These are phyloP conservation scores for Vitis cinerea DNA, from an alignment of 164 flowering plant species.

Conservation along the genomic window DNA sequence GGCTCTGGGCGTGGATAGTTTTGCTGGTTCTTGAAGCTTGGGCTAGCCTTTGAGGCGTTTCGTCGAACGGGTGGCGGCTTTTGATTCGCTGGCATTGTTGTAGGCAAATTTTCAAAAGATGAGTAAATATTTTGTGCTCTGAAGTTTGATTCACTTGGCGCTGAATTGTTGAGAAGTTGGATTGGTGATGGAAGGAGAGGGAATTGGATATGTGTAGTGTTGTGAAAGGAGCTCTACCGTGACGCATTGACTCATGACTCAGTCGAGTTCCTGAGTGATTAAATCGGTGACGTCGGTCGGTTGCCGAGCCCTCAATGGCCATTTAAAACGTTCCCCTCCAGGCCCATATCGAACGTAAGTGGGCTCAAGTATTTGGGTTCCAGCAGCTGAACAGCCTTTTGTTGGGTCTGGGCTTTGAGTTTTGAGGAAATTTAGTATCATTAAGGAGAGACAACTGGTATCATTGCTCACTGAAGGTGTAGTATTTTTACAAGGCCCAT, in stretches of 20 bases:
- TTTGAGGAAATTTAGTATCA: too few relatives aligned
- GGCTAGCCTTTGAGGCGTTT: slow-evolving; percentile 43
- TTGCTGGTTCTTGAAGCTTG: slow-evolving; percentile 34
- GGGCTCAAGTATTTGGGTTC: too few relatives aligned
- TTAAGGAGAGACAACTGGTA: neutral
- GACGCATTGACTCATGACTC: slow-evolving; percentile 13
- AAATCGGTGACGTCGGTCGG: neutral
- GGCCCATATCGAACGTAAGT: too few relatives aligned
- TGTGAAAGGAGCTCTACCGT: neutral
- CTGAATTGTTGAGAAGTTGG: slow-evolving; percentile 14
- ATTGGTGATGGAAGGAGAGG: neutral
- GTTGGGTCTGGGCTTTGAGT: too few relatives aligned
- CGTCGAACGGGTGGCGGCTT: slow-evolving; percentile 46
- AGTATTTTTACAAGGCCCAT: too few relatives aligned
- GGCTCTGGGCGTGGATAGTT: slow-evolving; percentile 49
- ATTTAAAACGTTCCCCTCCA: too few relatives aligned
- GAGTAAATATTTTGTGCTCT: slow-evolving; percentile 15
- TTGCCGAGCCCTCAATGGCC: too few relatives aligned
- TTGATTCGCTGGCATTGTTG: slow-evolving; percentile 44
- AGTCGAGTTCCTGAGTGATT: neutral
- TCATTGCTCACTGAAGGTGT: neutral
- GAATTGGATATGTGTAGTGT: neutral
- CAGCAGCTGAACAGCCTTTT: too few relatives aligned
- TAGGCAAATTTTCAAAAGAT: slow-evolving; percentile 38
- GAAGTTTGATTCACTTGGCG: neutral